Conservation (phyloP, 192 early-diverging fungal genomes). For the Umbelopsis isabellina region DNA sequence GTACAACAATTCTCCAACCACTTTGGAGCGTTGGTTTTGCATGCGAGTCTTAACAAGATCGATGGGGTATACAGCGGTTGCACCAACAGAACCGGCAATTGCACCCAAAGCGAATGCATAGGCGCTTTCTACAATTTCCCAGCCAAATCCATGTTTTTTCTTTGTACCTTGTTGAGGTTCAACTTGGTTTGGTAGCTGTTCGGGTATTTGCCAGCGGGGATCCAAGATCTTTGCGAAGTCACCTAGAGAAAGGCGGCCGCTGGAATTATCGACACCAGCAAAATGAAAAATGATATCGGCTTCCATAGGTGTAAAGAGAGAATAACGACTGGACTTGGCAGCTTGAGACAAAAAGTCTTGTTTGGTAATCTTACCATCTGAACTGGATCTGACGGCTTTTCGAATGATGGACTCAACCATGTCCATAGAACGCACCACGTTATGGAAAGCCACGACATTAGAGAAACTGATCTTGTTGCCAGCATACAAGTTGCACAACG, state of each 20-base stretch:
- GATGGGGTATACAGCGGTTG: constrained; percentile 94
- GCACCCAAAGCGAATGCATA: constrained; percentile 77
- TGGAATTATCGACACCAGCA: constrained; percentile 55
- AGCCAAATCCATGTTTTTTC: constrained; percentile 33
- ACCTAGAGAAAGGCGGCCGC: constrained; percentile 46
- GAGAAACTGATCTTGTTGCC: constrained; percentile 66
- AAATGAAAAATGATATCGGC: constrained; percentile 73
- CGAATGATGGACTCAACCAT: constrained; percentile 67
- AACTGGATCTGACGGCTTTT: constrained; percentile 50
- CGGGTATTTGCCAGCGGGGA: constrained; percentile 51
- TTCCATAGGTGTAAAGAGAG: constrained; percentile 73
- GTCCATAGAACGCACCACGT: constrained; percentile 66
- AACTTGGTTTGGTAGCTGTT: constrained; percentile 16
- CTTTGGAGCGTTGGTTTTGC: constrained; percentile 94
- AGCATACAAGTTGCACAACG: constrained; percentile 59
- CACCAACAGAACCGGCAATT: constrained; percentile 92
- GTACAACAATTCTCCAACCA: constrained; percentile 91
- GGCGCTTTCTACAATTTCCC: constrained; percentile 33
- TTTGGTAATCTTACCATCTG: constrained; percentile 62
- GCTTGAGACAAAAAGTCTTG: constrained; percentile 64
- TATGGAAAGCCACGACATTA: constrained; percentile 64
- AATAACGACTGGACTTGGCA: constrained; percentile 57
- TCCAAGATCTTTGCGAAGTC: constrained; percentile 61
- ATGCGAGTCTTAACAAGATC: constrained; percentile 98
- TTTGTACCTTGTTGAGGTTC: neutral